These are phyloP conservation scores for Elsinoe ampelina DNA, from an alignment of 2,329 filamentous ascomycete genomes.

Conservation along the genomic window DNA sequence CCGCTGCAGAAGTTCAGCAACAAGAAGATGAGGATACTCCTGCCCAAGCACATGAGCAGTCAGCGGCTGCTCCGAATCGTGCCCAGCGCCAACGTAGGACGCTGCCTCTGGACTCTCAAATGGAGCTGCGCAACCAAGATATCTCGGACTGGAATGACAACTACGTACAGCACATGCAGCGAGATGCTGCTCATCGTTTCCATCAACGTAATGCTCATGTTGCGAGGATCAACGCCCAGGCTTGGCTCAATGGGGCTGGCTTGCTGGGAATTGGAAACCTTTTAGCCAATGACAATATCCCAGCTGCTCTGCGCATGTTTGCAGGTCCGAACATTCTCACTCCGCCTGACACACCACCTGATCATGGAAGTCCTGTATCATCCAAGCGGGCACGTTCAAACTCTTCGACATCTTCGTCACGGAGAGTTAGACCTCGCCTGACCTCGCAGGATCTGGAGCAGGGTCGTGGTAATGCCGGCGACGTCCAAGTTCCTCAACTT, in stretches of 20 bases:
- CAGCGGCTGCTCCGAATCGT: slow-evolving; percentile 32
- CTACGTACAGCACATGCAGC: slow-evolving; percentile 55
- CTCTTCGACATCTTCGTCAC: neutral
- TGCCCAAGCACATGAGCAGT: neutral
- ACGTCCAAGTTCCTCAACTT: slow-evolving; percentile 24
- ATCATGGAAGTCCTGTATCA: neutral
- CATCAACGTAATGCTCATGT: slow-evolving; percentile 32
- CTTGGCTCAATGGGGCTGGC: slow-evolving; percentile 50
- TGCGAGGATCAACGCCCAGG: slow-evolving; percentile 54
- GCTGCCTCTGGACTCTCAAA: slow-evolving; percentile 40
- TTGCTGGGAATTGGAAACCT: slow-evolving; percentile 45
- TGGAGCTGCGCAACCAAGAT: slow-evolving; percentile 47
- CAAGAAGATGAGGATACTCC: slow-evolving; percentile 15
- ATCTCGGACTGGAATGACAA: slow-evolving; percentile 49
- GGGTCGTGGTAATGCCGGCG: slow-evolving; percentile 19
- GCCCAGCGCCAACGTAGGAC: slow-evolving; percentile 31
- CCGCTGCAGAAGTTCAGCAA: neutral
- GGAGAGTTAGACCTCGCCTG: neutral
- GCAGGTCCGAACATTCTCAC: slow-evolving; percentile 47
- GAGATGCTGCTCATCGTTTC: slow-evolving; percentile 26
- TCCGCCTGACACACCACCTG: slow-evolving; percentile 29
- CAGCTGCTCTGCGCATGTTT: slow-evolving; percentile 49
- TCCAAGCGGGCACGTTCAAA: slow-evolving; percentile 21
- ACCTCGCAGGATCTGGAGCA: slow-evolving; percentile 12
- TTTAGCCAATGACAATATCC: slow-evolving; percentile 32